phyloP scores from a whole-genome alignment of 345 rosid genomes.

The Salix suchowensis region DNA sequence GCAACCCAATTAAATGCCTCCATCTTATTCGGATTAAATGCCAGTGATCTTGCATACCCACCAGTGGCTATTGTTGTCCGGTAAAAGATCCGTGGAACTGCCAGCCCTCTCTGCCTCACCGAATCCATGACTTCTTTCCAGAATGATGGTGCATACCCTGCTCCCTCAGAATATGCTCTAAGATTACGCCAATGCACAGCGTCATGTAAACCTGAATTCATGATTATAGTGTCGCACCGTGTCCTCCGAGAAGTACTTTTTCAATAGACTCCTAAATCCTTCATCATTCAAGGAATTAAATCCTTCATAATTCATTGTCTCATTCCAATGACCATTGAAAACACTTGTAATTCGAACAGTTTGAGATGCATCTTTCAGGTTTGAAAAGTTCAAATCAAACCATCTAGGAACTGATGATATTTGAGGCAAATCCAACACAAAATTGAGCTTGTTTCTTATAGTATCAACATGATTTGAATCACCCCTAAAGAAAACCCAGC shows the following conservation, averaged over 20 bases:
- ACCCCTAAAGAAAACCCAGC: slow-evolving; percentile 99
- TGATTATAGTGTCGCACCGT: slow-evolving; percentile 65
- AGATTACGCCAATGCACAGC: slow-evolving; percentile 61
- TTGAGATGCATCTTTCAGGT: slow-evolving; percentile 59
- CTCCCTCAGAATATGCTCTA: slow-evolving; percentile 53
- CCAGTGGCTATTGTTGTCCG: slow-evolving; percentile 83
- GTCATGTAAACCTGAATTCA: slow-evolving; percentile 92
- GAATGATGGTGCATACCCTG: slow-evolving; percentile 58
- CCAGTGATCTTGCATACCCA: slow-evolving; percentile 68
- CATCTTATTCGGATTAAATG: slow-evolving; percentile 87
- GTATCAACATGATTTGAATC: slow-evolving; percentile 95
- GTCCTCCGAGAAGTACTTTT: slow-evolving; percentile 66
- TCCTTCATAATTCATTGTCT: slow-evolving; percentile 74
- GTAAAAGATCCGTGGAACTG: slow-evolving; percentile 53
- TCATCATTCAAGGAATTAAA: slow-evolving; percentile 63
- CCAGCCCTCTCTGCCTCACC: slow-evolving; percentile 53
- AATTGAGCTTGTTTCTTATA: slow-evolving; percentile 75
- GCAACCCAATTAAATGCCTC: slow-evolving; percentile 72
- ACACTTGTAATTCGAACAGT: slow-evolving; percentile 83
- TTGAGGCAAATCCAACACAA: slow-evolving; percentile 62
- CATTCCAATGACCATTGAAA: slow-evolving; percentile 93
- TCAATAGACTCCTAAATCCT: slow-evolving; percentile 58
- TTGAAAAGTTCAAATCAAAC: slow-evolving; percentile 71
- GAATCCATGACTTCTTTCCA: slow-evolving; percentile 71
- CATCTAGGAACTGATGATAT: slow-evolving; percentile 71